These are phyloP conservation scores for Aureobasidium lini DNA, from an alignment of 2,329 filamentous ascomycete species.

Conservation along the genomic window DNA sequence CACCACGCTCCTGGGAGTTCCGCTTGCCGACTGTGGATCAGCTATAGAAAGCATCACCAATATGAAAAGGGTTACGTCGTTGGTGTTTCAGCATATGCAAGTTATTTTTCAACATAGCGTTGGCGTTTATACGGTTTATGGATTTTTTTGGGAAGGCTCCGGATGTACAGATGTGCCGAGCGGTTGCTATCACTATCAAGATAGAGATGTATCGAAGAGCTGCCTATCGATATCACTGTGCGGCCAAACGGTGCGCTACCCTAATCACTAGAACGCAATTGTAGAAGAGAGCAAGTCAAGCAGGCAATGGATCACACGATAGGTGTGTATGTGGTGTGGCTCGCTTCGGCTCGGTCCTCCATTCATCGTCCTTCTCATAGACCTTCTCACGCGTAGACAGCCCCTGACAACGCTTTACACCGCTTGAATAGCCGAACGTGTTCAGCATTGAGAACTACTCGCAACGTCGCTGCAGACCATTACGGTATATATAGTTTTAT, in stretches of 20 bases:
- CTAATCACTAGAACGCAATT: neutral
- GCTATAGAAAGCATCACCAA: conserved; percentile 17
- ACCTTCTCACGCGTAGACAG: neutral
- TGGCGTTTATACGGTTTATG: conserved; percentile 5
- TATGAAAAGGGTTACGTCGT: conserved; percentile 7
- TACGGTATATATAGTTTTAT: conserved; percentile 1
- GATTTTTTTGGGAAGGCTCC: neutral
- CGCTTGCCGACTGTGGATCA: conserved; percentile 32
- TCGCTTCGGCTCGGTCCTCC: conserved; percentile 2
- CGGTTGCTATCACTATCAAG: conserved; percentile 5
- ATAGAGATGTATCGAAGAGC: neutral
- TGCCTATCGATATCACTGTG: conserved; percentile 2
- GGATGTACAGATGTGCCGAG: conserved; percentile 4
- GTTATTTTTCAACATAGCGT: conserved; percentile 8
- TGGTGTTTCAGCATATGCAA: conserved; percentile 12
- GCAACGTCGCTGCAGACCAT: conserved; percentile 5
- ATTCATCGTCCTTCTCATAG: neutral
- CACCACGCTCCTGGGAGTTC: conserved; percentile 50
- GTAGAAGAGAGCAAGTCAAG: neutral
- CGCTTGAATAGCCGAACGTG: neutral
- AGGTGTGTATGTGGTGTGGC: neutral
- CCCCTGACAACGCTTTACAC: conserved; percentile 8
- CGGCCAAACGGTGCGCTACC: neutral
- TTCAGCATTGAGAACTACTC: neutral
- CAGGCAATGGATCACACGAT: neutral